Base-by-base conservation (phyloP, 768 basidiomycete genomes). In the Xerocomellus amylosporus region DNA sequence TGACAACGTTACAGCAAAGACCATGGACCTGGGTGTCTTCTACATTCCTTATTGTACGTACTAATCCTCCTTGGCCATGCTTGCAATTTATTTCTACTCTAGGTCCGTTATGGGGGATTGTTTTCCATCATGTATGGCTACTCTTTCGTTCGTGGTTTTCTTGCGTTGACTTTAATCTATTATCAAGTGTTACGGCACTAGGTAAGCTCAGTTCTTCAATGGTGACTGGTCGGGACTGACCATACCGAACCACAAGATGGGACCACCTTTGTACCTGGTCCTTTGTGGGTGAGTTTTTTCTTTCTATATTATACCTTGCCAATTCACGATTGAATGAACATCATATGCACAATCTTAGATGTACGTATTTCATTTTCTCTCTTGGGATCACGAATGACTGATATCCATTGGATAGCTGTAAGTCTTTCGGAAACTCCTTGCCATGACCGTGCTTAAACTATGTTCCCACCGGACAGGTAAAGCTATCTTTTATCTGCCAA, bases 81-180 rank as follows among this genome's bases (percentile, higher is more conserved):
- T 28, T 14, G 9, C 17, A 6, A 15, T 7, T 28, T 1, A 34
- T 8, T 10, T 12, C 15, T 13, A 13, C 26, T 12, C 33, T 46
- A 58, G 58, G 49, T 58, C n/a, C 54, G 54, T 30, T 58, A 58
- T 51, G 13, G 20, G 19, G 58, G 54, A 17, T 7, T 56, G 20
- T n/a, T 40, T 6, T 9, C 40, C 13, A 3, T 38, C 15, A 31
- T 56, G 58, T 58, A 52, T 22, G 50, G 7, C 3, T 13, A 43
- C 9, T 8, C 2, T 36, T 22, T 31, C 6, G 8, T 33, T 44
- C 4, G 7, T 38, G 15, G 12, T 24, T 15, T 15, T 42, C 4
- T 33, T 4, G 1, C 3, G 12, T 9, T 44, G 22, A 52, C 15
- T n/a, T 26, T 31, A 6, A 19, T 50, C 26, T 28, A 22, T 24